Evolutionary conservation across 345 rosid species (phyloP), one percentile per base, ranked within the genome.

Genomic region (Gossypium longicalyx): DNA sequence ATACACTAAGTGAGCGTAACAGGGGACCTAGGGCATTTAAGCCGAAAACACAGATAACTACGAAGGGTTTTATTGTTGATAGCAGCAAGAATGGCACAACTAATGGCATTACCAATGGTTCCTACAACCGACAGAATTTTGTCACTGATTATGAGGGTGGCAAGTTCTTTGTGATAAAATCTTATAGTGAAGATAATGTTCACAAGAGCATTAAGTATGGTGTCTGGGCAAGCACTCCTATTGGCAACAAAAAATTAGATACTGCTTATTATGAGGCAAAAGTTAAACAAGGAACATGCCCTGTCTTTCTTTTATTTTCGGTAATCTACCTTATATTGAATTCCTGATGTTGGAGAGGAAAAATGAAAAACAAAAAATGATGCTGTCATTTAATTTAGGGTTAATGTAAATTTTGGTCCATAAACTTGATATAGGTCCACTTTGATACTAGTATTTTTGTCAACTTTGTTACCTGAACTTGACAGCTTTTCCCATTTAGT

Each of bases 191-290:
- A 82, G 98, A 93, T 82, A 92, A 93, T 79, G 90, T 93, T 60
- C 90, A 91, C 82, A 93, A 87, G 84, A 91, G 97, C 86, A 87
- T 93, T 57, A 93, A 91, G 79, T 88, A 93, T 74, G 82, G 90
- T 82, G 93, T 93, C 78, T 91, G 98, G 98, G 97, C 98, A 19
- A 91, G 97, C 85, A 93, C 94, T 17, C 86, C 87, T 23, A 90
- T 81, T 67, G 97, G 94, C 71, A 93, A 91, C 91, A 93, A 85
- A 78, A 93, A 91, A 78, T 74, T 93, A 59, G 94, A 93, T 86
- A 88, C 88, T 71, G 94, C 98, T 53, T 93, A 86, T 75, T 82
- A 77, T 73, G 92, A 93, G 82, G 88, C 94, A 73, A 88, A 81
- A 81, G 87, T 79, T 72, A 93, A 77, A 82, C 77, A 82, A 19